These are phyloP conservation scores for Gymnopilus dilepis DNA, from an alignment of 768 basidiomycete genomes.

Conservation along the genomic window DNA sequence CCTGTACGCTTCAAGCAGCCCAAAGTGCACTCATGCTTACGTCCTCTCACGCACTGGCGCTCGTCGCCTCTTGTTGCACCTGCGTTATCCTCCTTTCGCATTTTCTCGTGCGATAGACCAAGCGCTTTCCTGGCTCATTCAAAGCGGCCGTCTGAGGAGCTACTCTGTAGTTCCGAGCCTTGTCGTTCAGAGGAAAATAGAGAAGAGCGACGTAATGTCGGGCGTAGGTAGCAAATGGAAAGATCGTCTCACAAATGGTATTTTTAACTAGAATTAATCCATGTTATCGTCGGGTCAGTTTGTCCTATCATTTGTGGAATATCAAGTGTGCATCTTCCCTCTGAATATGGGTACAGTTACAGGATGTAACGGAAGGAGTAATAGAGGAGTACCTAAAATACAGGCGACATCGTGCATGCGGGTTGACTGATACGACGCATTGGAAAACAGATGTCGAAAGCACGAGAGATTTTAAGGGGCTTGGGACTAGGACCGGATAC, in stretches of 20 bases:
- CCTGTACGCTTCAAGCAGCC: slow-evolving; percentile 62
- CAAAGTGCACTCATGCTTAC: slow-evolving; percentile 80
- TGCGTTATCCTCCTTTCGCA: slow-evolving; percentile 69
- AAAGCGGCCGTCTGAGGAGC: slow-evolving; percentile 56
- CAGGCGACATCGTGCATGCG: too few species aligned
- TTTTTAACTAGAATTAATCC: slow-evolving; percentile 29
- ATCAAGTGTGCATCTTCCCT: too few species aligned
- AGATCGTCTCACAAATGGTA: slow-evolving; percentile 51
- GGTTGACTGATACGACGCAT: too few species aligned
- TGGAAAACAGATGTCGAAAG: too few species aligned
- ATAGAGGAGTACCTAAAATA: too few species aligned
- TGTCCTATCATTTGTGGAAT: too few species aligned
- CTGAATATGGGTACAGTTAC: too few species aligned
- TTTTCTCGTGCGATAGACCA: slow-evolving; percentile 82
- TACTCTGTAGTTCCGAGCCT: slow-evolving; percentile 74
- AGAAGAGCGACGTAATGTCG: slow-evolving; percentile 57
- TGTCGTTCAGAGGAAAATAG: slow-evolving; percentile 66
- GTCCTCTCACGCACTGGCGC: slow-evolving; percentile 65
- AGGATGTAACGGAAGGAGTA: too few species aligned
- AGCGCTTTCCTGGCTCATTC: slow-evolving; percentile 70
- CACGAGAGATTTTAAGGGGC: too few species aligned
- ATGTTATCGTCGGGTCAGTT: too few species aligned
- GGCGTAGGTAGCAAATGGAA: slow-evolving; percentile 57
- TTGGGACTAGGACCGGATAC: too few species aligned
- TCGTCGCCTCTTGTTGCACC: slow-evolving; percentile 59